Base-by-base conservation (phyloP, 257 asterid genomes). In the Forsythia viridissima region DNA sequence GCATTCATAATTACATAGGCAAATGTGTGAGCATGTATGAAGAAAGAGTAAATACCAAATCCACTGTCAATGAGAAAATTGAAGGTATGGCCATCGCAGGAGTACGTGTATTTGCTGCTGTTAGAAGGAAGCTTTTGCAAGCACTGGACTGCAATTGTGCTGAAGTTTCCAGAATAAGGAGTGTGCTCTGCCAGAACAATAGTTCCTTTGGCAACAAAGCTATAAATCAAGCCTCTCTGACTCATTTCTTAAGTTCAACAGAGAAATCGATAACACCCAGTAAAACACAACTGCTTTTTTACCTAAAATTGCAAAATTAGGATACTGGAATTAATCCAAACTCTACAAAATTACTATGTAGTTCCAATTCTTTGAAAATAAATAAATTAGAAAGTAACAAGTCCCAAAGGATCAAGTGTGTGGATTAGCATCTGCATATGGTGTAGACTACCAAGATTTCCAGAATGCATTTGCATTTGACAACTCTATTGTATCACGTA, bases 121-220 rank as follows among this genome's bases (percentile, higher is more conserved):
- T 86, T 90, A 21, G 95, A 86, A 20, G 96, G 95, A 73, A 96
- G 95, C 90, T 92, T 93, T 78, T 92, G 97, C 91, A 96, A 85
- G 90, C 99, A 96, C 77, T 93, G 98, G 39, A 96, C 97, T 0
- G 98, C 98, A 76, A 96, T 91, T 11, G 98, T 96, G 86, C 99
- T 96, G 88, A 93, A 93, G 85, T 96, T 96, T 78, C 99, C 98
- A 37, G 99, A 92, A 84, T 96, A 93, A 57, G 96, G 87, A 9
- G 99, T 93, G 90, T 96, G 97, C 88, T 96, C 98, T 1, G 97
- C 99, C 76, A 93, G 88, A 77, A 96, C 99, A 20, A 93, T 92
- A 46, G 92, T 90, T 83, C 98, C 97, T 85, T 94, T 96, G 6
- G 98, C 98, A 30, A 96, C 99, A 79, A 96, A 96, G 89, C 99